Evolutionary conservation across 169 alveolate species (phyloP), one percentile per base, ranked within the genome.

Genomic region (Babesia sp.): DNA sequence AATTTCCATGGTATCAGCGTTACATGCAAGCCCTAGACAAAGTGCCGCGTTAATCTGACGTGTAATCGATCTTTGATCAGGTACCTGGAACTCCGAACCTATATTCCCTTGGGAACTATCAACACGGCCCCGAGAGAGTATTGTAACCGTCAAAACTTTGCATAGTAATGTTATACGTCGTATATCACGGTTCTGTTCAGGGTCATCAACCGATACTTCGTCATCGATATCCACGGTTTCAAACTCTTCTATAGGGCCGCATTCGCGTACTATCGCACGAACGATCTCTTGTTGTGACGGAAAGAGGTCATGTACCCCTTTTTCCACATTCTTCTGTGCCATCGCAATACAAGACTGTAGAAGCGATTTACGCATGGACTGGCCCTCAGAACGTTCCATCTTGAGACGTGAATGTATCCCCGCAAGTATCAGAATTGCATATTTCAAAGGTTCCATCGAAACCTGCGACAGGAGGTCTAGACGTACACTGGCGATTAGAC

Each of bases 361-460:
- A 14, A 61, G 34, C n/a, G 83, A 60, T 61, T 59, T 42, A 31
- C 71, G 53, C 64, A 72, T 57, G 8, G 41, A 22, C 64, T 53
- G 63, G 24, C 72, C 68, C n/a, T 59, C 71, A 2, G 64, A 33
- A 46, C 74, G 74, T 31, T 64, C 74, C 6, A 33, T 59, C 57
- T 58, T 72, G 11, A 61, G 42, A 11, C 66, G 63, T 8, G 74
- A 64, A 9, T 54, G 18, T 9, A 72, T 72, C 8, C 83, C 74
- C 7, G 83, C 28, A 0, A 72, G 51, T 2, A 58, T 55, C 37
- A 61, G 54, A 50, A 72, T 31, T 0, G 56, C 58, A 39, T 72
- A 61, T 26, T 72, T 72, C 48, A 72, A 24, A 7, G 75, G 75
- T 58, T 72, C 83, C 57, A 72, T 36, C 5, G 74, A 58, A 7